Conservation (phyloP, 805 yeast genomes). For the Pichia kluyveri region DNA sequence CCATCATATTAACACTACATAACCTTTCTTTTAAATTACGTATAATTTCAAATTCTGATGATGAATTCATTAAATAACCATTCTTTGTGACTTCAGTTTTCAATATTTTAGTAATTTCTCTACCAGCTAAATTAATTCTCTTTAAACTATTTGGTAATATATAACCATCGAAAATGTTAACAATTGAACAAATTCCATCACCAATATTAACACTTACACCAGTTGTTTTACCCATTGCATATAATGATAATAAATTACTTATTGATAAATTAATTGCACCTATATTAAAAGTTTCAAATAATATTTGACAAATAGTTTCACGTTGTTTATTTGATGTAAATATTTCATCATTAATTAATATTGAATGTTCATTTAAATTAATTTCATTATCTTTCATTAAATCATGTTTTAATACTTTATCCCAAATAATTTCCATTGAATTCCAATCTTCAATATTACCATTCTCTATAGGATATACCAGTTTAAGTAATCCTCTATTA, state of each 20-base stretch:
- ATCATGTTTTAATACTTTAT: slow-evolving; percentile 46
- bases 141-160: slow-evolving; percentile 62
- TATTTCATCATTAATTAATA: slow-evolving; percentile 84
- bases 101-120: slow-evolving; percentile 73
- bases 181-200: slow-evolving; percentile 83
- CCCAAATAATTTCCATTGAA: slow-evolving; percentile 81
- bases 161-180: slow-evolving; percentile 88
- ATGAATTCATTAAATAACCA: slow-evolving; percentile 57
- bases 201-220: slow-evolving; percentile 90
- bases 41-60: slow-evolving; percentile 78
- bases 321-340: slow-evolving; percentile 60
- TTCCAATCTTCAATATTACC: slow-evolving; percentile 80
- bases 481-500: slow-evolving; percentile 63
- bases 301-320: slow-evolving; percentile 49
- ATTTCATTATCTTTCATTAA: slow-evolving; percentile 4
- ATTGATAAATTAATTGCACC: slow-evolving; percentile 69
- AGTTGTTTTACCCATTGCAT: slow-evolving; percentile 85
- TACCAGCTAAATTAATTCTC: slow-evolving; percentile 76
- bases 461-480: slow-evolving; percentile 67
- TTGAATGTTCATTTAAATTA: slow-evolving; percentile 67
- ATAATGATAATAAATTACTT: slow-evolving; percentile 74
- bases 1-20: not conserved
- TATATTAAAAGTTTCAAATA: slow-evolving; percentile 64
- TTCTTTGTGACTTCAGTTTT: slow-evolving; percentile 55
- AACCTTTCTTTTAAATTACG: slow-evolving; percentile 67